Conservation (phyloP, 2,329 filamentous ascomycete genomes). For the Leptographium flavum region DNA sequence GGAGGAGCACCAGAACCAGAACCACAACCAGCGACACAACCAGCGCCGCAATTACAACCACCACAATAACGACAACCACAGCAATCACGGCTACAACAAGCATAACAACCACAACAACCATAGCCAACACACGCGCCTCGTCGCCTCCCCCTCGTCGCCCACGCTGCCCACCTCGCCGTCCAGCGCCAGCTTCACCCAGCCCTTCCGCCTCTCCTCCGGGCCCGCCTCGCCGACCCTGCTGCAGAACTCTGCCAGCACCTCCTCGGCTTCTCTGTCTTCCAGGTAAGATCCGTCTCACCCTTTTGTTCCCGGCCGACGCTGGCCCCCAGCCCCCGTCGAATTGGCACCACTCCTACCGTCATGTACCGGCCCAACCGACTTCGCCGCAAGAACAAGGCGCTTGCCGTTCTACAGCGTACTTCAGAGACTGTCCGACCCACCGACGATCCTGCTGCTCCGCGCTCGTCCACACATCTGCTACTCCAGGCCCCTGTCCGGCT, state of each 20-base stretch:
- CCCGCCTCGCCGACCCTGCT: conserved; percentile 7
- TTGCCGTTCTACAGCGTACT: neutral
- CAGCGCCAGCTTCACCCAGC: too few species aligned
- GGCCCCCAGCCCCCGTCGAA: neutral
- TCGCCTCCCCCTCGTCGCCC: conserved; percentile 10
- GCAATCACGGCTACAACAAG: conserved; percentile 1
- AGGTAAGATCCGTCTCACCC: conserved; percentile 11
- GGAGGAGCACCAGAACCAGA: neutral
- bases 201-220: neutral
- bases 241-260: conserved; percentile 4
- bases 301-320: neutral
- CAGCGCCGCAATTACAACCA: neutral
- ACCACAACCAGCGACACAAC: neutral
- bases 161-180: conserved; percentile 5
- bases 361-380: too few species aligned
- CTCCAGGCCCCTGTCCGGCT: conserved; percentile 1
- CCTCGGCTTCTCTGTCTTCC: conserved; percentile 7
- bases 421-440: neutral
- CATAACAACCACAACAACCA: too few species aligned
- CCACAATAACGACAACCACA: neutral
- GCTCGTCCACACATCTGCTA: neutral
- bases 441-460: neutral
- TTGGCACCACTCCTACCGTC: too few species aligned
- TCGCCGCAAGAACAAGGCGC: neutral
- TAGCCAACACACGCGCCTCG: conserved; percentile 1